Evolutionary conservation across 495 filamentous ascomycete genomes (phyloP), one percentile per base, ranked within the genome.

Genomic region (Hamigera avellanea): DNA sequence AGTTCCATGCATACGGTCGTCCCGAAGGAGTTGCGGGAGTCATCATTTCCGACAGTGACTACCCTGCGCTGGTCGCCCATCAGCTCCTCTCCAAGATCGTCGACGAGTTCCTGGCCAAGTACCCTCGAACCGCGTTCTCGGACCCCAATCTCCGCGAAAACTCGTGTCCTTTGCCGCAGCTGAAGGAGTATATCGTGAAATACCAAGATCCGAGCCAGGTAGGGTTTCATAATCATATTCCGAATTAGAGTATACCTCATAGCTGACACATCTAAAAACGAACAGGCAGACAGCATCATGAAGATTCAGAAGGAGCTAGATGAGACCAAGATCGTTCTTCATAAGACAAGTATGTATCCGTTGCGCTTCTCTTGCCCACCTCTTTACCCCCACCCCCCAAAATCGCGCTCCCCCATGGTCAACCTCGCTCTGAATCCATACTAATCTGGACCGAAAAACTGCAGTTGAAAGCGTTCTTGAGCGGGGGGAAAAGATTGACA

Each of bases 221-320:
- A n/a, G n/a, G n/a, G n/a, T n/a, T n/a, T n/a, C n/a, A n/a, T n/a
- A n/a, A n/a, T n/a, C n/a, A n/a, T n/a, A n/a, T n/a, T n/a, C n/a
- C n/a, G n/a, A n/a, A n/a, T n/a, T n/a, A n/a, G n/a, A n/a, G n/a
- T n/a, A n/a, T n/a, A n/a, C n/a, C n/a, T n/a, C n/a, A n/a, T n/a
- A n/a, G n/a, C n/a, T n/a, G n/a, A n/a, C n/a, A n/a, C n/a, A n/a
- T n/a, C n/a, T n/a, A n/a, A n/a, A n/a, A n/a, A n/a, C n/a, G n/a
- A n/a, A n/a, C n/a, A n/a, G 59, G 88, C 86, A 35, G 87, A 86
- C 61, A 86, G 75, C 61, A 91, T 94, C 49, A 75, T 86, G 70
- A 89, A 82, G 70, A 95, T 96, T 47, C 93, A 96, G 64, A 81
- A 84, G 63, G 88, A 98, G 63, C 70, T 98, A 42, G 87, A 95